Evolutionary conservation across 805 yeast genomes (phyloP).

Genomic region (Pichia sporocuriosa): DNA sequence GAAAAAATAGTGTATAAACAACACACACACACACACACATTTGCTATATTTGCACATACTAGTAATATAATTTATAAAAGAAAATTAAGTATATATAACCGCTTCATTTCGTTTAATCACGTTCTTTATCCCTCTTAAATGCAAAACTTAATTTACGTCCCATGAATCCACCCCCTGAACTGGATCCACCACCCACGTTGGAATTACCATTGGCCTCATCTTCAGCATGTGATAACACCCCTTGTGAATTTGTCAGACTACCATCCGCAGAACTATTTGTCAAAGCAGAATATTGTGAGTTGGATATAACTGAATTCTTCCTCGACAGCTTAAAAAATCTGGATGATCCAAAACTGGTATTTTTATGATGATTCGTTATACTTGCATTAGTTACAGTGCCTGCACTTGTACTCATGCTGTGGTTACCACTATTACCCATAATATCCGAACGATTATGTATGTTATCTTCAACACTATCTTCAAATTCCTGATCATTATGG

Average conservation of each 20-base stretch:
- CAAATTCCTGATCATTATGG: conserved; percentile 4
- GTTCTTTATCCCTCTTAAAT: conserved; percentile 25
- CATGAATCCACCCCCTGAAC: conserved; percentile 10
- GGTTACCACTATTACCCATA: background rate
- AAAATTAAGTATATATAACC: too few species aligned
- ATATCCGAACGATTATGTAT: conserved; percentile 2
- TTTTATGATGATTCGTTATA: conserved; percentile 3
- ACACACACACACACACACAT: too few species aligned
- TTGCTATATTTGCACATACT: too few species aligned
- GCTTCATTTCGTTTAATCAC: conserved; percentile 18
- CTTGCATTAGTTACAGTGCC: too few species aligned
- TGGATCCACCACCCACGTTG: background rate
- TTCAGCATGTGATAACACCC: too few species aligned
- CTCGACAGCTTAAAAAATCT: conserved; percentile 25
- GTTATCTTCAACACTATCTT: conserved; percentile 9
- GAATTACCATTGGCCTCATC: conserved; percentile 13
- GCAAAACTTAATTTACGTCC: conserved; percentile 28
- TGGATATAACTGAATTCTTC: conserved; percentile 7
- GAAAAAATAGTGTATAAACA: too few species aligned
- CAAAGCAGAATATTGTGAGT: conserved; percentile 4
- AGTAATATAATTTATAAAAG: background rate
- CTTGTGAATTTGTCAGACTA: too few species aligned
- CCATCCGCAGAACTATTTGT: background rate
- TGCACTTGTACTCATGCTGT: too few species aligned
- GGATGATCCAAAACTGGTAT: conserved; percentile 19